Evolutionary conservation across 306 rosid genomes (phyloP).

Genomic region (Vigna mungo): DNA sequence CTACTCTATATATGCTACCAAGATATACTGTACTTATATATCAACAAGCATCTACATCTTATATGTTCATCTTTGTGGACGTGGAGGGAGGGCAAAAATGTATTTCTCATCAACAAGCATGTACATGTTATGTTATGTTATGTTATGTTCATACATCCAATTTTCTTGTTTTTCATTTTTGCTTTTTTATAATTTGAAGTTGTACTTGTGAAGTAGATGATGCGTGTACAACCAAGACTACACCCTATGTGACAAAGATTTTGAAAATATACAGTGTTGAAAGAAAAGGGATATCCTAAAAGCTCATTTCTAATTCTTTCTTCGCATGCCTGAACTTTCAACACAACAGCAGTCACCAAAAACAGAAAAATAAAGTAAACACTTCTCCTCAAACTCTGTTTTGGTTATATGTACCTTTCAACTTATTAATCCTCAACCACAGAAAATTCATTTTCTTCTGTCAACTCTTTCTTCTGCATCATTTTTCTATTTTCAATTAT

Average conservation of each 20-base stretch:
- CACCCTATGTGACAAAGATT: constrained; percentile 38
- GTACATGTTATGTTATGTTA: not conserved
- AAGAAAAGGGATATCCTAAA: constrained; percentile 18
- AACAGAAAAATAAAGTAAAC: not conserved
- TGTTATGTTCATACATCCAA: not conserved
- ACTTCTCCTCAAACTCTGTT: constrained; percentile 12
- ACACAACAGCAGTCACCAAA: constrained; percentile 34
- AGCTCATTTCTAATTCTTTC: constrained; percentile 20
- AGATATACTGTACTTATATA: constrained; percentile 55
- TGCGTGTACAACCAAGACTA: constrained; percentile 39
- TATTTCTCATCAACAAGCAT: constrained; percentile 29
- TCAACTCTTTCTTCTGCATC: not conserved
- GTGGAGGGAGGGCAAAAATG: constrained; percentile 63
- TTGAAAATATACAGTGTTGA: constrained; percentile 23
- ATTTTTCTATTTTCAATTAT: not conserved
- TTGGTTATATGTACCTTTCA: constrained; percentile 39
- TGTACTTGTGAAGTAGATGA: constrained; percentile 36
- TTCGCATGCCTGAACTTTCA: constrained; percentile 30
- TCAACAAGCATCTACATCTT: not conserved
- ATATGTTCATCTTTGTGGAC: not conserved
- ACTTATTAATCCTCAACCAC: constrained; percentile 21
- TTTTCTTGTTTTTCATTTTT: not conserved
- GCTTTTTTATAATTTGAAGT: constrained; percentile 3
- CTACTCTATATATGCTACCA: constrained; percentile 40
- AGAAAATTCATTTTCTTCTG: constrained; percentile 18